Evolutionary conservation across 164 flowering plant species (phyloP).

Genomic region (Macadamia tetraphylla): DNA sequence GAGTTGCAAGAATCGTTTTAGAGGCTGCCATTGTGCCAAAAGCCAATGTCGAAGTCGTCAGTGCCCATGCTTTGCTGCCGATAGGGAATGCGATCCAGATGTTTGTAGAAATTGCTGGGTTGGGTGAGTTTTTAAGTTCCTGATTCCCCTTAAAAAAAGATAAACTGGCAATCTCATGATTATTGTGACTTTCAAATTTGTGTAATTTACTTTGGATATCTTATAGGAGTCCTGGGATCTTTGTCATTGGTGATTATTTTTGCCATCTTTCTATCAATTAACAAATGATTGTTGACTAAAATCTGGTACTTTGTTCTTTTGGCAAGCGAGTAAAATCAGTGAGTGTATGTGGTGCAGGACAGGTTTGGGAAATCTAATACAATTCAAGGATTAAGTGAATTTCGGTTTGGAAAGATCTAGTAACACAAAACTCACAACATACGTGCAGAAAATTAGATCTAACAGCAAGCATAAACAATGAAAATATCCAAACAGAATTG

Average conservation of each 20-base stretch:
- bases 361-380: no score
- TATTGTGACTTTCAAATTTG: background rate
- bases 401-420: no score
- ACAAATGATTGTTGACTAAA: no score
- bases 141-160: background rate
- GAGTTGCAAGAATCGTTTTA: slow-evolving; percentile 90
- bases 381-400: no score
- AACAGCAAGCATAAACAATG: no score
- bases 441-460: no score
- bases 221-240: background rate
- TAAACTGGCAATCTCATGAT: background rate
- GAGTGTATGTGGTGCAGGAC: no score
- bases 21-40: slow-evolving; percentile 99
- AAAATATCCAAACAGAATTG: no score
- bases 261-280: no score
- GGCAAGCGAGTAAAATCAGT: no score
- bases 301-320: no score
- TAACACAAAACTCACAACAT: no score
- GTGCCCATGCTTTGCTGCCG: slow-evolving; percentile 99
- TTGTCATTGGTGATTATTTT: background rate
- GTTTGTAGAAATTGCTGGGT: slow-evolving; percentile 99
- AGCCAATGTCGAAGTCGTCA: slow-evolving; percentile 99
- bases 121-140: slow-evolving; percentile 46
- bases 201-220: background rate
- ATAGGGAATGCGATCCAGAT: slow-evolving; percentile 99